Percentiles rank a stretch among this genome's conserved stretches.
These are phyloP conservation scores for Metschnikowia aberdeeniae DNA, from an alignment of 805 yeast genomes.

Conservation along the genomic window DNA sequence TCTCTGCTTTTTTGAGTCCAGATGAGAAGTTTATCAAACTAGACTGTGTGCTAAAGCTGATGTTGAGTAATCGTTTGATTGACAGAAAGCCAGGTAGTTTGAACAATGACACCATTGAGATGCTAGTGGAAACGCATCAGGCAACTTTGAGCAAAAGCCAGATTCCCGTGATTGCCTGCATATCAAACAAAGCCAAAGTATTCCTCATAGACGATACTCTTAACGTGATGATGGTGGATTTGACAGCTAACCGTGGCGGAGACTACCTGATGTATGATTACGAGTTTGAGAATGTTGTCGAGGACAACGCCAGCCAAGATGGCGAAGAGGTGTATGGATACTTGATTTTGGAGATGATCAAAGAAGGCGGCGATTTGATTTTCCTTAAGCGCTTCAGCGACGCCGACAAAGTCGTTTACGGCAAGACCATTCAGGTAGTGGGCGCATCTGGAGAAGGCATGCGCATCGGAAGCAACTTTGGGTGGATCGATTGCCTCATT, in stretches of 20 bases:
- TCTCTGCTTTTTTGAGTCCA: conserved; percentile 27
- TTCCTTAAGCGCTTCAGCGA: conserved; percentile 41
- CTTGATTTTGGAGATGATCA: conserved; percentile 58
- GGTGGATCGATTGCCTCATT: conserved; percentile 70
- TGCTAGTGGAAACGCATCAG: conserved; percentile 24
- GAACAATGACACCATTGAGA: conserved; percentile 31
- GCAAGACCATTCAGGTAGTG: conserved; percentile 25
- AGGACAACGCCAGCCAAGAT: conserved; percentile 9
- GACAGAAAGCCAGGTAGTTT: conserved; percentile 17
- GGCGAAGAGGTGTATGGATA: conserved; percentile 56
- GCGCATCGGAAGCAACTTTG: conserved; percentile 44
- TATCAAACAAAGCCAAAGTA: conserved; percentile 39
- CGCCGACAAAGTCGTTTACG: conserved; percentile 30
- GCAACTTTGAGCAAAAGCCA: conserved; percentile 19
- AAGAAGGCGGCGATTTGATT: conserved; percentile 49
- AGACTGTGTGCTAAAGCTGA: conserved; percentile 37
- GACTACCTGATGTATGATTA: conserved; percentile 73
- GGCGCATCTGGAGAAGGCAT: conserved; percentile 26
- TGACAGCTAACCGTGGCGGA: conserved; percentile 35
- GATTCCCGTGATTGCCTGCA: conserved; percentile 34
- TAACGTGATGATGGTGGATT: conserved; percentile 30
- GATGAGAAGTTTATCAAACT: conserved; percentile 40
- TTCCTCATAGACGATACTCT: conserved; percentile 35
- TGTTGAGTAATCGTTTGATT: conserved; percentile 24
- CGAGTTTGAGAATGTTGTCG: conserved; percentile 49